Conservation (phyloP, 176 grass and related monocot genomes). For the Musa itinerans region DNA sequence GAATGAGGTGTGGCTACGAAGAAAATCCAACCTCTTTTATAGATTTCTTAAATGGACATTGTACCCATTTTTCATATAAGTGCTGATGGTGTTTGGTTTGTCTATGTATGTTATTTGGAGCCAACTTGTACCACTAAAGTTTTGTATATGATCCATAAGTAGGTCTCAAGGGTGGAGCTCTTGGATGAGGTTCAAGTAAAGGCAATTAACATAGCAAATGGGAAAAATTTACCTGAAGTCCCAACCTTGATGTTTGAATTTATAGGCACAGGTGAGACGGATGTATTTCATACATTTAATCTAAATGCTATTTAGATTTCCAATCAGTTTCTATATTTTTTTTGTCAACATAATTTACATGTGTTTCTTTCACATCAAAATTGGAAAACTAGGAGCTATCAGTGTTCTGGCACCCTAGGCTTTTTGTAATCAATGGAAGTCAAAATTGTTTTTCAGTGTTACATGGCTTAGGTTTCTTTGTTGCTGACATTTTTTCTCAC, state of each 20-base stretch:
- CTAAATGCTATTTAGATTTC: neutral
- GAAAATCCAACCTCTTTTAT: too few species aligned
- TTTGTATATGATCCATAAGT: slow-evolving; percentile 20
- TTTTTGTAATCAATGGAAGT: neutral
- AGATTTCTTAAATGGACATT: too few species aligned
- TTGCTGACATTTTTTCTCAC: neutral
- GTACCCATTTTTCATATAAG: too few species aligned
- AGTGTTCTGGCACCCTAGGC: too few species aligned
- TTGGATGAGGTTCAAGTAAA: slow-evolving; percentile 96
- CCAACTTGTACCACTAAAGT: slow-evolving; percentile 7
- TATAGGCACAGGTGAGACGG: slow-evolving; percentile 76
- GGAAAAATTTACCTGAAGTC: slow-evolving; percentile 74
- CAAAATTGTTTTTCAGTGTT: neutral
- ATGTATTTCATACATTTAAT: neutral
- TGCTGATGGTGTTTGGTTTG: neutral
- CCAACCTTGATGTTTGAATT: slow-evolving; percentile 99
- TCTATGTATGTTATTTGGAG: neutral
- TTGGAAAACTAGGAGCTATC: too few species aligned
- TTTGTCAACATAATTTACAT: too few species aligned
- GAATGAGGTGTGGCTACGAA: too few species aligned
- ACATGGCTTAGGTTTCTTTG: neutral
- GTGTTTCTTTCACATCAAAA: too few species aligned
- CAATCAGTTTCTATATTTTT: too few species aligned
- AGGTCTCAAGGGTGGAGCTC: slow-evolving; percentile 93
- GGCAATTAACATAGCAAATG: slow-evolving; percentile 92